Base-by-base conservation (phyloP, 345 rosid species). In the Eutrema japonicum region DNA sequence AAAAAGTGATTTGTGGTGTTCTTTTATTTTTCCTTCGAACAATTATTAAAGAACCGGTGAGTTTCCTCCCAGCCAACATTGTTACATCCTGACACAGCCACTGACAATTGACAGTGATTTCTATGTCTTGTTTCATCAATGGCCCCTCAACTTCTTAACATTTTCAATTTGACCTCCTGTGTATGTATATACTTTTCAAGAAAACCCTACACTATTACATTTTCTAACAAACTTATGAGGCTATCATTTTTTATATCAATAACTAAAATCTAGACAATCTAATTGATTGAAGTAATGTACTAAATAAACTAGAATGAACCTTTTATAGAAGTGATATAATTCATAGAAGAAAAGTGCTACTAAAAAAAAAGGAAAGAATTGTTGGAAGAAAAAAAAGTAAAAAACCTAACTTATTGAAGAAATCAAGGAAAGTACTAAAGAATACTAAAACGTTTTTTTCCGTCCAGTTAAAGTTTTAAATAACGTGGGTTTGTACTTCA, bases 31-130 rank as follows among this genome's bases (percentile, higher is more conserved):
- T 54, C 47, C 36, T 53, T 46, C 10, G 43, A 27, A 56, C 43
- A 68, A 75, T 36, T 51, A 70, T 63, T 38, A 69, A 76, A 69
- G 71, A 56, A 77, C 70, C 55, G 4, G 16, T 40, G 78, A 64
- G 80, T 76, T 82, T 82, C 82, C 77, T 50, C 70, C 37, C 41
- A 62, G 64, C 71, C 77, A 76, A 76, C 82, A 58, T 74, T 58
- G 82, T 72, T 42, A 70, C 53, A 41, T n/a, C 38, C 71, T 55
- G 80, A 75, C 78, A 75, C 58, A 30, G 7, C 41, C 45, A 60
- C 81, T 54, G 81, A 69, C 75, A 57, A 57, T 40, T 56, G 82
- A 78, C 72, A 82, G 70, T 72, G 77, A 67, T 58, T 29, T 47
- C 22, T 55, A 5, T 70, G 52, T 38, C 32, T 49, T 48, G 47